Evolutionary conservation across 192 early-diverging fungal species (phyloP).

Genomic region (Linnemannia zychae): DNA sequence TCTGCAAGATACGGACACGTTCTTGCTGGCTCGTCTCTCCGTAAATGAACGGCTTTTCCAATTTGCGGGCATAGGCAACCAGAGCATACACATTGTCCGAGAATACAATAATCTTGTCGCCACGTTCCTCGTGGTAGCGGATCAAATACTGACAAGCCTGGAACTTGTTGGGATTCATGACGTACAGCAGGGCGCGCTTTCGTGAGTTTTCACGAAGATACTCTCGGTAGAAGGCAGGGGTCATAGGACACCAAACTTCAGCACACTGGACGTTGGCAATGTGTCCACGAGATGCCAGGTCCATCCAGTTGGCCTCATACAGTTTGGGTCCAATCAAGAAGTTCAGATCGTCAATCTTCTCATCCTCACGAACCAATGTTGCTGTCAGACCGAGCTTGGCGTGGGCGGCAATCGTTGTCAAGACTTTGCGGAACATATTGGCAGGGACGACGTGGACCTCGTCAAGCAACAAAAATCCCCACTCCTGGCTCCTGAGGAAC

Average conservation of each 20-base stretch:
- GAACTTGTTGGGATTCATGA: constrained; percentile 99
- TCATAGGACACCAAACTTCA: constrained; percentile 99
- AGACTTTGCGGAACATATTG: constrained; percentile 94
- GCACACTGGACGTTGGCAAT: constrained; percentile 99
- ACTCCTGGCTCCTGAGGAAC: constrained; percentile 90
- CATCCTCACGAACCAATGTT: constrained; percentile 97
- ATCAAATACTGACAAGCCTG: constrained; percentile 98
- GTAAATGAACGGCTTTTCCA: constrained; percentile 90
- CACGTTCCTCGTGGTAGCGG: constrained; percentile 89
- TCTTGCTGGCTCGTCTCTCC: constrained; percentile 93
- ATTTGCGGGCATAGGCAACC: constrained; percentile 87
- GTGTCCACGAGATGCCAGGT: constrained; percentile 94
- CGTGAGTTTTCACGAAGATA: constrained; percentile 87
- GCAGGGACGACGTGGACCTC: constrained; percentile 99
- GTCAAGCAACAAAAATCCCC: constrained; percentile 97
- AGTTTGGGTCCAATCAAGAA: constrained; percentile 99
- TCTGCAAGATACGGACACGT: constrained; percentile 90
- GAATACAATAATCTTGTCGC: constrained; percentile 99
- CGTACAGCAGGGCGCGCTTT: constrained; percentile 89
- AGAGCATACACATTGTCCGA: constrained; percentile 99
- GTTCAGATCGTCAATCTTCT: constrained; percentile 97
- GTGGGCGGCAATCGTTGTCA: constrained; percentile 93
- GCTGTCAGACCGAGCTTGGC: constrained; percentile 98
- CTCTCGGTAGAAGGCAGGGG: constrained; percentile 94
- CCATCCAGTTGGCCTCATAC: constrained; percentile 99